Evolutionary conservation across 2,329 filamentous ascomycete genomes (phyloP), one percentile per base, ranked within the genome.

Genomic region (Amauroascus verrucosus): DNA sequence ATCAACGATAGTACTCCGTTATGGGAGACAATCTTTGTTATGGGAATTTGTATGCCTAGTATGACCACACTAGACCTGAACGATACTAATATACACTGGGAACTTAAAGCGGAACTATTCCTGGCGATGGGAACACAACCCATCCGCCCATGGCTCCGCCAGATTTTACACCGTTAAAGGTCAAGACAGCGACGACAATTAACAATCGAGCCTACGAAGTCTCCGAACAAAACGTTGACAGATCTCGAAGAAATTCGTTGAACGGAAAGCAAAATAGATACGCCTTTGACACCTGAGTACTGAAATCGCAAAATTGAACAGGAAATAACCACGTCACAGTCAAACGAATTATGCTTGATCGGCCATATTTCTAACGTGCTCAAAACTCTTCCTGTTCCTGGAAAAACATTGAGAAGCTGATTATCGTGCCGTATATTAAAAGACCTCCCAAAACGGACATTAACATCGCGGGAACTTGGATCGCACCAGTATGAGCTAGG

Each of bases 351-450:
- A 44, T 38, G 33, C 33, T 9, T 9, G 46, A 13, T 28, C 16
- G 20, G 30, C 6, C 22, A 33, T 32, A 44, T 16, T 14, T 51
- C 26, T 44, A 35, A 33, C 32, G 20, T 7, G 30, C 20, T 74
- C 73, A 97, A 70, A 97, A 98, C 63, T 97, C 93, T 67, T 95
- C 86, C 69, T 97, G 89, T 72, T 97, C 90, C 68, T 91, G 86
- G 77, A 98, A 98, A 75, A 97, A 98, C 83, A 96, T 86, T 60
- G 86, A 85, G 71, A 98, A 98, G 74, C 86, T 93, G 72, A 98
- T 94, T 67, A 98, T 96, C 47, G 93, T 98, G 54, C 88, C 88
- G 72, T 98, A 98, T 68, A 98, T 98, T 67, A 98, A 75, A 56
- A 96, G 75, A 50, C 93, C 93, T 26, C 93, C 93, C 50, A 91